Evolutionary conservation across 176 grass and related monocot species (phyloP).

Genomic region (Rhynchospora pubera): DNA sequence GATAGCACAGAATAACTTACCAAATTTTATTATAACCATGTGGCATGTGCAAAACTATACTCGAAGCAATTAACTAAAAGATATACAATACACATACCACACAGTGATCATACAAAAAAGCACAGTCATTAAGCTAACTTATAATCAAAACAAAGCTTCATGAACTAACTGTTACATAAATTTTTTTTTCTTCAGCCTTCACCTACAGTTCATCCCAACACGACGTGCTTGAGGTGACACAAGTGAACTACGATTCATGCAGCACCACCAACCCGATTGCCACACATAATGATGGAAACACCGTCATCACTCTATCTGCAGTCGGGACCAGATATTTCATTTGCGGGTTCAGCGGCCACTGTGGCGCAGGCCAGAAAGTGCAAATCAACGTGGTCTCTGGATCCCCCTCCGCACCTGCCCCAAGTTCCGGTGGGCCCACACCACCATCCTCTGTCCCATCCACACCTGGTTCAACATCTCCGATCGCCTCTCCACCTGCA

Average conservation of each 20-base stretch:
- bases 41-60: not conserved
- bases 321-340: constrained; percentile 66
- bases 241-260: constrained; percentile 43
- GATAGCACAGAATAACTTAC: not conserved
- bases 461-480: not conserved
- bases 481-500: not conserved
- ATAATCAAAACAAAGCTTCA: not conserved
- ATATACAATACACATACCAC: not conserved
- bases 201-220: constrained; percentile 44
- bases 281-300: constrained; percentile 48
- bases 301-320: constrained; percentile 33
- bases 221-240: constrained; percentile 60
- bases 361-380: constrained; percentile 60
- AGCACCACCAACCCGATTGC: constrained; percentile 31
- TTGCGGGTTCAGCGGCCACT: constrained; percentile 55
- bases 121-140: too few relatives aligned
- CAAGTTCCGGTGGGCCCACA: not conserved
- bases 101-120: not conserved
- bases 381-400: constrained; percentile 31
- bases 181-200: constrained; percentile 37
- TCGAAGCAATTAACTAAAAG: not conserved
- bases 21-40: not conserved
- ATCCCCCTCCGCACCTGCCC: not conserved
- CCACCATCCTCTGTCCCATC: not conserved
- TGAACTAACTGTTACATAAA: not conserved